Percentiles rank a stretch among this genome's conserved stretches.
Conservation (phyloP, 371 early-diverging fungal genomes). For the Actinomortierella wolfii region DNA sequence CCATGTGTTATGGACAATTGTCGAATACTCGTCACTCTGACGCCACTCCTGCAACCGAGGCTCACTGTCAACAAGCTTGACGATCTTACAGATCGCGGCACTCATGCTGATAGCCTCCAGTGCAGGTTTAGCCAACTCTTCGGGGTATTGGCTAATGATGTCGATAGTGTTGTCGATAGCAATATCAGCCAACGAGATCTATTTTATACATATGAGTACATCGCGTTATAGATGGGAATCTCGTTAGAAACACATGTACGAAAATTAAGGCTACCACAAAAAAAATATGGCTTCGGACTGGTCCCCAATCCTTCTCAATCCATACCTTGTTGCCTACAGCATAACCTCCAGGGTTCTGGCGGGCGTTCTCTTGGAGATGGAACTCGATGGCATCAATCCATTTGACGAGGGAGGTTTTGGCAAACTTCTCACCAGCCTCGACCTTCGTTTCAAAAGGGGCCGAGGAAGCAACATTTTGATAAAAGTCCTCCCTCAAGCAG, state of each 20-base stretch:
- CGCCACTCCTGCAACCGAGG: constrained; percentile 31
- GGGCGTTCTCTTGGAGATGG: constrained; percentile 10
- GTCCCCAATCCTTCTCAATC: no score
- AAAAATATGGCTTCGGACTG: no score
- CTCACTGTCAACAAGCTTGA: constrained; percentile 24
- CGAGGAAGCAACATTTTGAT: no score
- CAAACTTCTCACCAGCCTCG: constrained; percentile 4
- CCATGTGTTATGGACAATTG: no score
- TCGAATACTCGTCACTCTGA: constrained; percentile 28
- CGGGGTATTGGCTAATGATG: constrained; percentile 8
- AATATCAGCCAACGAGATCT: constrained; percentile 31
- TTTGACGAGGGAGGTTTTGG: background rate
- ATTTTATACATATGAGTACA: no score
- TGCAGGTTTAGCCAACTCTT: constrained; percentile 12
- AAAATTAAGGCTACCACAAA: no score
- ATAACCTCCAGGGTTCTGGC: constrained; percentile 22
- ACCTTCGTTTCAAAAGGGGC: constrained; percentile 8
- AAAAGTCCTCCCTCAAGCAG: background rate
- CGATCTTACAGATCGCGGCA: constrained; percentile 33
- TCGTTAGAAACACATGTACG: no score
- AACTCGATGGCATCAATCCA: constrained; percentile 15
- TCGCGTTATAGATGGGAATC: no score
- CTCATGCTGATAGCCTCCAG: constrained; percentile 15
- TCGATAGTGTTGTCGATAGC: constrained; percentile 28
- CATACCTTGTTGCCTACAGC: constrained; percentile 21